These are phyloP conservation scores for Gastrodia elata DNA, from an alignment of 106 monocot genomes.

Conservation along the genomic window DNA sequence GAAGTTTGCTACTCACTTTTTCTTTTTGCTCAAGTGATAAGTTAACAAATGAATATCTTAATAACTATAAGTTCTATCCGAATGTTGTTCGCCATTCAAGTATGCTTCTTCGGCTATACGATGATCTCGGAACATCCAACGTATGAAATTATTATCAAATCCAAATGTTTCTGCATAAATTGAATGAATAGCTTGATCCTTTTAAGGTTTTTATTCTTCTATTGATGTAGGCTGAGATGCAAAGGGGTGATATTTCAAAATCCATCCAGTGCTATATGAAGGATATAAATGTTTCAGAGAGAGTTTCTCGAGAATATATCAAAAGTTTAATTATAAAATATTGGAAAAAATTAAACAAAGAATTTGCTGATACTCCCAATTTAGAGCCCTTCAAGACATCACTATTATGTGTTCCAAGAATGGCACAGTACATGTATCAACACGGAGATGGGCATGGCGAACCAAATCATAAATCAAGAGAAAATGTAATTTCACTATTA, in stretches of 20 bases:
- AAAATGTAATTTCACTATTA: not conserved
- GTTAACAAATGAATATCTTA: constrained; percentile 3
- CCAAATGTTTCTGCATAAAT: not conserved
- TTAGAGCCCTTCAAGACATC: not conserved
- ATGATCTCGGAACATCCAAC: constrained; percentile 25
- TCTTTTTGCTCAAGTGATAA: not conserved
- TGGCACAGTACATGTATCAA: constrained; percentile 4
- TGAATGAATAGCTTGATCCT: too few relatives aligned
- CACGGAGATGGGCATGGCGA: not conserved
- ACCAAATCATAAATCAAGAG: not conserved
- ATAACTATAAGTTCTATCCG: constrained; percentile 1
- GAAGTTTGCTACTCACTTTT: not conserved
- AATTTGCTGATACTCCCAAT: not conserved
- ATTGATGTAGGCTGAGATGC: constrained; percentile 9
- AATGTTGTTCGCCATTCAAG: not conserved
- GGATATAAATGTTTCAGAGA: constrained; percentile 16
- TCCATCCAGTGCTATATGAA: constrained; percentile 29
- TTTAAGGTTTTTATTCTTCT: not conserved
- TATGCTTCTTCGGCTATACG: constrained; percentile 11
- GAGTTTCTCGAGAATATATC: constrained; percentile 1
- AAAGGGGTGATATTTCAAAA: constrained; percentile 11
- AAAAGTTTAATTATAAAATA: constrained; percentile 2
- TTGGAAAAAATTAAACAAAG: constrained; percentile 9
- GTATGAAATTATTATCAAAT: not conserved
- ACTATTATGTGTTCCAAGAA: not conserved